These are phyloP conservation scores for Pseudopyricularia javanii DNA, from an alignment of 2,329 filamentous ascomycete species.

Conservation along the genomic window DNA sequence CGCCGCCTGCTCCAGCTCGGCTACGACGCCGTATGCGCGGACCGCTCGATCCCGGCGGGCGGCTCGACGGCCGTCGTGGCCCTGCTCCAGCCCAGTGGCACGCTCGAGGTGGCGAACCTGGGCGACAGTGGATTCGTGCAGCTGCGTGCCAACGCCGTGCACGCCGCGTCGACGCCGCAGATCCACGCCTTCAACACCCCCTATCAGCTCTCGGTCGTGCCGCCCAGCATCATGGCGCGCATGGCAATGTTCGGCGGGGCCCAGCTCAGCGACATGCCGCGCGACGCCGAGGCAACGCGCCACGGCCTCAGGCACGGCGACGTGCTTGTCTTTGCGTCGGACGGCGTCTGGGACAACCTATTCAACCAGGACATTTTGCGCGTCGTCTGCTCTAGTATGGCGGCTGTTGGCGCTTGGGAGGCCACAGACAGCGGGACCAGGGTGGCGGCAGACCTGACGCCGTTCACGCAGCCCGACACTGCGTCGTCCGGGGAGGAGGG, in stretches of 20 bases:
- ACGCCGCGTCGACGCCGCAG: conserved; percentile 72
- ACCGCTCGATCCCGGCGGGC: conserved; percentile 63
- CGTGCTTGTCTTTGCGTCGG: conserved; percentile 84
- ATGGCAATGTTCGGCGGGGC: conserved; percentile 73
- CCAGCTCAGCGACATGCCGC: conserved; percentile 71
- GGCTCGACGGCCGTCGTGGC: conserved; percentile 90
- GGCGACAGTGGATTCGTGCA: conserved; percentile 92
- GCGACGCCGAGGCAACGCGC: conserved; percentile 68
- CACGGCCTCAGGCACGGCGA: conserved; percentile 78
- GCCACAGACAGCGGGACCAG: conserved; percentile 47
- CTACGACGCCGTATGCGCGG: conserved; percentile 69
- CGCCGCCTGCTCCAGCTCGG: conserved; percentile 67
- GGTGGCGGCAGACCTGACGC: conserved; percentile 46
- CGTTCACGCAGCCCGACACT: conserved; percentile 8
- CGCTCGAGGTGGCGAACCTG: conserved; percentile 79
- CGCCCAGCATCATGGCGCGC: conserved; percentile 64
- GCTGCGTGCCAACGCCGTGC: conserved; percentile 72
- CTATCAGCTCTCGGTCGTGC: conserved; percentile 84
- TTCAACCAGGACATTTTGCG: conserved; percentile 80
- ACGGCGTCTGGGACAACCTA: conserved; percentile 93
- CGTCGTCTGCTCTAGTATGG: conserved; percentile 68
- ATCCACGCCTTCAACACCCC: conserved; percentile 98
- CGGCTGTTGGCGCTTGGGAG: conserved; percentile 61
- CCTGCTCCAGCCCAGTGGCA: conserved; percentile 59
- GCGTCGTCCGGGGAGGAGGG: conserved; percentile 11